Conservation (phyloP, 1,139 yeast species). For the Protomyces lactucae-debilis region DNA sequence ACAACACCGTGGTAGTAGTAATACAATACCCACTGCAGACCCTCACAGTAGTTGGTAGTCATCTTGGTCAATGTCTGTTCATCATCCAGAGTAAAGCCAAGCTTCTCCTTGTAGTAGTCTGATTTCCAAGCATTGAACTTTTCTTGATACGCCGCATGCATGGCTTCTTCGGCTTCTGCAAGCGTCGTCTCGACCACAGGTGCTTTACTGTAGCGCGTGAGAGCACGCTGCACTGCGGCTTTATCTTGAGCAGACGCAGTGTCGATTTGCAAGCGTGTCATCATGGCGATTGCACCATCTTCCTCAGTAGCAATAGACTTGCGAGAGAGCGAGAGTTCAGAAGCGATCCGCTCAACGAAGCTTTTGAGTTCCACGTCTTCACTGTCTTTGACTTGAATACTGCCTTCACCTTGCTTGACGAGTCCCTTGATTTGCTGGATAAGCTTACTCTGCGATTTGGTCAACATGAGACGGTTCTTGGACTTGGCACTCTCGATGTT, state of each 20-base stretch:
- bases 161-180: slow-evolving; percentile 52
- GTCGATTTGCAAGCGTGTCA: slow-evolving; percentile 20
- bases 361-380: slow-evolving; percentile 35
- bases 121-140: slow-evolving; percentile 82
- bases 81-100: slow-evolving; percentile 55
- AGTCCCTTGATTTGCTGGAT: slow-evolving; percentile 41
- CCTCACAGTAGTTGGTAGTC: slow-evolving; percentile 84
- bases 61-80: slow-evolving; percentile 54
- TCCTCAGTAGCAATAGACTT: slow-evolving; percentile 60
- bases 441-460: slow-evolving; percentile 67
- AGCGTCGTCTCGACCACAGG: slow-evolving; percentile 59
- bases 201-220: slow-evolving; percentile 61
- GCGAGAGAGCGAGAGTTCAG: slow-evolving; percentile 49
- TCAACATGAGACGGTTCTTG: slow-evolving; percentile 58
- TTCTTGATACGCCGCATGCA: slow-evolving; percentile 35
- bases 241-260: slow-evolving; percentile 33
- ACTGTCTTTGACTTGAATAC: slow-evolving; percentile 19
- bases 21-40: slow-evolving; percentile 90
- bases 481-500: slow-evolving; percentile 11
- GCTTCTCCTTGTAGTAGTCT: slow-evolving; percentile 69
- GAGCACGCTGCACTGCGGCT: slow-evolving; percentile 35
- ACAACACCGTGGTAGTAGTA: slow-evolving; percentile 86
- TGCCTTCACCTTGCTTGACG: slow-evolving; percentile 8
- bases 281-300: slow-evolving; percentile 43
- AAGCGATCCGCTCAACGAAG: slow-evolving; percentile 36